phyloP scores from a whole-genome alignment of 257 asterid species.

The Solanum sparsipilum region DNA sequence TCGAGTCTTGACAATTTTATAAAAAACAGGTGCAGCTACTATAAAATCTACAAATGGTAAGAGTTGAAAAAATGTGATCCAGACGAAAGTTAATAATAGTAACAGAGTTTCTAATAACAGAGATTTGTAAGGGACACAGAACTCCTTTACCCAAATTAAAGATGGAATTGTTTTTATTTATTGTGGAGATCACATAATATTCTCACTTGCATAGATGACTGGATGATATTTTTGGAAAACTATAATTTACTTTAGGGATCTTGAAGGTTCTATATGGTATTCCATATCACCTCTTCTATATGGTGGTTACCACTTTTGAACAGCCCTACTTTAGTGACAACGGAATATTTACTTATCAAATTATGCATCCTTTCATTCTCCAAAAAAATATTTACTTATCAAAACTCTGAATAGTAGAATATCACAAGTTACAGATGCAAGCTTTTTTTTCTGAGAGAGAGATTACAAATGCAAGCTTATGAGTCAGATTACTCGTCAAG shows the following conservation, averaged over 20 bases:
- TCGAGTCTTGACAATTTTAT: neutral
- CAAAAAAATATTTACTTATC: neutral
- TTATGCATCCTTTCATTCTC: neutral
- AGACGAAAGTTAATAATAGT: neutral
- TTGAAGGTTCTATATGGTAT: neutral
- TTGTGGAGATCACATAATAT: neutral
- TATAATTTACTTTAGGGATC: neutral
- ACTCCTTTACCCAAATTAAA: neutral
- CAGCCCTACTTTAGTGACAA: neutral
- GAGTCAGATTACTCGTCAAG: neutral
- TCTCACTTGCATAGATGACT: neutral
- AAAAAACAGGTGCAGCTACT: neutral
- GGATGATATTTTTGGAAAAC: neutral
- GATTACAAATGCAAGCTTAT: constrained; percentile 1
- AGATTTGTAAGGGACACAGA: neutral
- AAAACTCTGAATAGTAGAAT: neutral
- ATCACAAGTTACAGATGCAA: neutral
- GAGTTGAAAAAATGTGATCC: neutral
- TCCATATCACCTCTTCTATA: neutral
- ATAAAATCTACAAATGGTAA: neutral
- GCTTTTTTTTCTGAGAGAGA: neutral
- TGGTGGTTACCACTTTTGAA: neutral
- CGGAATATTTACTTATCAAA: neutral
- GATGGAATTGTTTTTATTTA: neutral
- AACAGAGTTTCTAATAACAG: neutral